phyloP scores from a whole-genome alignment of 2,329 filamentous ascomycete genomes.

The Monilinia fructicola region DNA sequence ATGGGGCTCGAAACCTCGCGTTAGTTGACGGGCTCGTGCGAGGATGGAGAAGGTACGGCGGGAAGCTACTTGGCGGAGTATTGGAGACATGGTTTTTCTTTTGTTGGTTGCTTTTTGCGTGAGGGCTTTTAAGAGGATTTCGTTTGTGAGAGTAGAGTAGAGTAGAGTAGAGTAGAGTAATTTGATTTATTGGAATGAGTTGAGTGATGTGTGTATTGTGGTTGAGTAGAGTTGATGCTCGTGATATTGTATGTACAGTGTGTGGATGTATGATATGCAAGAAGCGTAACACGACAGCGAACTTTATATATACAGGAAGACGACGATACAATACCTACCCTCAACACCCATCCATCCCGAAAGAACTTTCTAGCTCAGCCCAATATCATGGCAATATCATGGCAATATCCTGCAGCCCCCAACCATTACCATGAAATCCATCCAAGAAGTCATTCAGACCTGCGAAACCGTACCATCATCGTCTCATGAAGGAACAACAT shows the following conservation, averaged over 20 bases:
- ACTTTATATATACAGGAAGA: background rate
- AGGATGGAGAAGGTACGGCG: slow-evolving; percentile 21
- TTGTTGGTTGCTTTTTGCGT: background rate
- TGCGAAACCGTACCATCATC: slow-evolving; percentile 6
- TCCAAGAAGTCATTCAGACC: too few relatives aligned
- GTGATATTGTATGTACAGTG: background rate
- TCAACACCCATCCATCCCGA: background rate
- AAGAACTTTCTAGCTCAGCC: background rate
- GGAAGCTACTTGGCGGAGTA: slow-evolving; percentile 14
- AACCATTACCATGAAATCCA: background rate
- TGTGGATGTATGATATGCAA: background rate
- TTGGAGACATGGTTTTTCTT: slow-evolving; percentile 18
- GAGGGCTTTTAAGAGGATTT: background rate
- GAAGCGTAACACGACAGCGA: background rate
- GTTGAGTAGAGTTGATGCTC: slow-evolving; percentile 14
- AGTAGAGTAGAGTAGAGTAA: too few relatives aligned
- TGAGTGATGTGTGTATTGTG: background rate
- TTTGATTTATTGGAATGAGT: background rate
- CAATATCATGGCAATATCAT: too few relatives aligned
- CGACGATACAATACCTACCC: background rate
- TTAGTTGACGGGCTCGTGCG: slow-evolving; percentile 9
- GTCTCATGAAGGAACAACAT: background rate
- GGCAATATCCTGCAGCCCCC: too few relatives aligned
- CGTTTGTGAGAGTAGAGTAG: background rate
- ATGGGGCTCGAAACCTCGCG: slow-evolving; percentile 19